These are phyloP conservation scores for Entoloma clypeatum DNA, from an alignment of 1,284 basidiomycete species.

Conservation along the genomic window DNA sequence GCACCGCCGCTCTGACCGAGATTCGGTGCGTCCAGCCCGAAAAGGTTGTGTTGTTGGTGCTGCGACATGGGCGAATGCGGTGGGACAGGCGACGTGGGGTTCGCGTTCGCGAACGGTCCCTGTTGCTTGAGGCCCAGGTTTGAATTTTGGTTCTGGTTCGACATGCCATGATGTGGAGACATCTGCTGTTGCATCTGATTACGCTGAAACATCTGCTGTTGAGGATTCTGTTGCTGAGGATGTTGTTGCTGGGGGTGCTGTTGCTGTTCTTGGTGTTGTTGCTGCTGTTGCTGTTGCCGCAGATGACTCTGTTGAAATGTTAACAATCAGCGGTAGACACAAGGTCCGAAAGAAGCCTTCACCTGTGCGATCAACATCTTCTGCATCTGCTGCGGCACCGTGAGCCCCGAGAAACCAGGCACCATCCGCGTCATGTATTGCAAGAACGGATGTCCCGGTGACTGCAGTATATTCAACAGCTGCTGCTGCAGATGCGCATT, in stretches of 20 bases:
- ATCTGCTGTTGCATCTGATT: constrained; percentile 23
- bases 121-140: constrained; percentile 17
- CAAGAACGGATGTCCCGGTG: constrained; percentile 53
- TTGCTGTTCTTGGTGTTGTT: constrained; percentile 26
- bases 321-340: constrained; percentile 8
- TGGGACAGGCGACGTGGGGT: constrained; percentile 28
- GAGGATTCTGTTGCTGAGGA: constrained; percentile 5
- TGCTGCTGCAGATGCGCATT: constrained; percentile 37
- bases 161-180: constrained; percentile 31
- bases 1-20: constrained; percentile 11
- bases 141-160: constrained; percentile 15
- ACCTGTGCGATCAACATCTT: constrained; percentile 54
- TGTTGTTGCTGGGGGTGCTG: constrained; percentile 7
- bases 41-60: constrained; percentile 20
- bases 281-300: constrained; percentile 21
- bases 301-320: constrained; percentile 14
- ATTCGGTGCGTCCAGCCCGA: constrained; percentile 19
- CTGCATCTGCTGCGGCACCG: constrained; percentile 53
- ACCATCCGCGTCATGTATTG: constrained; percentile 48
- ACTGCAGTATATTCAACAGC: constrained; percentile 48
- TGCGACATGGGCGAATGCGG: constrained; percentile 22
- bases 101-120: constrained; percentile 19
- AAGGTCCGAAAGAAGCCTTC: constrained; percentile 11
- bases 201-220: constrained; percentile 14
- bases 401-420: constrained; percentile 51